A percentile compares a stretch with the other conserved stretches of the same genome.
Conservation (phyloP, 495 filamentous ascomycete species). For the Tuber magnatum region DNA sequence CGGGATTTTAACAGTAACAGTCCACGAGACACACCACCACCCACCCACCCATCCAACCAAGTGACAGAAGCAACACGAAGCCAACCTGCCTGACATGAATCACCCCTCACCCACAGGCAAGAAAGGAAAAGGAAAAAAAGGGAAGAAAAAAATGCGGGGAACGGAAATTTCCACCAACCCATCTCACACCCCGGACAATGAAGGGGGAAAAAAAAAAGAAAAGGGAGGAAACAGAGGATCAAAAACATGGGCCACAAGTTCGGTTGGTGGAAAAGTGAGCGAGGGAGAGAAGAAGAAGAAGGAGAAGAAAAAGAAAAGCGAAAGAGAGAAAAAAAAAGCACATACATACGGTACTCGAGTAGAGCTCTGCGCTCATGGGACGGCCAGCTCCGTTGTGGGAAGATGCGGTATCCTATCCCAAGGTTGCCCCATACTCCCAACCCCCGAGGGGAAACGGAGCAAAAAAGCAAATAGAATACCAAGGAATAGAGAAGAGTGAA, state of each 20-base stretch:
- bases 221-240: not conserved
- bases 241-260: conserved; percentile 15
- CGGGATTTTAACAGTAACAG: conserved; percentile 8
- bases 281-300: not conserved
- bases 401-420: not conserved
- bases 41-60: conserved; percentile 9
- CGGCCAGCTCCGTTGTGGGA: conserved; percentile 27
- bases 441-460: not conserved
- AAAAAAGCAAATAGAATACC: not conserved
- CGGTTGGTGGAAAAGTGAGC: conserved; percentile 19
- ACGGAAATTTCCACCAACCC: conserved; percentile 27
- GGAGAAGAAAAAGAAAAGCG: not conserved
- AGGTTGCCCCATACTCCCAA: not conserved
- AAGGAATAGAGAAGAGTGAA: not conserved
- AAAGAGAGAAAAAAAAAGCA: not conserved
- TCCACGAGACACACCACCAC: conserved; percentile 26
- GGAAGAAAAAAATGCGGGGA: conserved; percentile 30
- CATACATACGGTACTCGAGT: too few species aligned
- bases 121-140: not conserved
- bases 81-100: conserved; percentile 21
- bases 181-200: not conserved
- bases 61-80: conserved; percentile 28
- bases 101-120: conserved; percentile 18
- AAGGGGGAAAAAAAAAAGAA: not conserved
- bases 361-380: not conserved